phyloP scores from a whole-genome alignment of 345 rosid species.

The Odontarrhena argentea region DNA sequence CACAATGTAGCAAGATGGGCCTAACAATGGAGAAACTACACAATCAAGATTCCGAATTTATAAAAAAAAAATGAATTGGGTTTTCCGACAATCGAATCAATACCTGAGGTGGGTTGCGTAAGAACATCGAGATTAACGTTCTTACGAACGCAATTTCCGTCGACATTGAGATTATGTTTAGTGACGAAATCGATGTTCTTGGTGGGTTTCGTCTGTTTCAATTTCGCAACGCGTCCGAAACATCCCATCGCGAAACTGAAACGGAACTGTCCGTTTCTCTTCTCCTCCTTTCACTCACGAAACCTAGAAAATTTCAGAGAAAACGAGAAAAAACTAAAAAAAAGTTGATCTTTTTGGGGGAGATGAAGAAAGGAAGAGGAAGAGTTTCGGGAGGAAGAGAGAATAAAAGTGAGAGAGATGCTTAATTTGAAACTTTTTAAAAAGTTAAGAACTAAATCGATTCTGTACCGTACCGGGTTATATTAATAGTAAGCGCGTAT shows the following conservation, averaged over 20 bases:
- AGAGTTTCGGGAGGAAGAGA: no score
- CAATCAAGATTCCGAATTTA: neutral
- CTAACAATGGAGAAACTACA: conserved; percentile 6
- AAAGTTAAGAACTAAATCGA: no score
- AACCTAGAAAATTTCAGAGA: no score
- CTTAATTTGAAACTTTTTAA: no score
- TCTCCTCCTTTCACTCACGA: neutral
- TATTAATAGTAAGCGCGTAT: no score
- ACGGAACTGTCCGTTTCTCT: neutral
- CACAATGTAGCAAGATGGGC: conserved; percentile 14
- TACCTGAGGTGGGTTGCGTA: conserved; percentile 31
- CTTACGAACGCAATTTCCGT: neutral
- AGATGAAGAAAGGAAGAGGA: no score
- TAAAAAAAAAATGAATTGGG: neutral
- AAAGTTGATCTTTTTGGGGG: no score
- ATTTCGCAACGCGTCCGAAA: conserved; percentile 53
- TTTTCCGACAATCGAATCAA: neutral
- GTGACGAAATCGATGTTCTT: conserved; percentile 11
- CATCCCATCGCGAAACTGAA: conserved; percentile 58
- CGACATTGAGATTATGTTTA: conserved; percentile 5
- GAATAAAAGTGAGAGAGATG: no score
- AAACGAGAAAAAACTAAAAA: no score
- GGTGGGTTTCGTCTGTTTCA: conserved; percentile 37
- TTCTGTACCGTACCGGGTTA: no score
- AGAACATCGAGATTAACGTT: conserved; percentile 2